phyloP scores from a whole-genome alignment of 768 basidiomycete species.

The Ephemerocybe angulata region DNA sequence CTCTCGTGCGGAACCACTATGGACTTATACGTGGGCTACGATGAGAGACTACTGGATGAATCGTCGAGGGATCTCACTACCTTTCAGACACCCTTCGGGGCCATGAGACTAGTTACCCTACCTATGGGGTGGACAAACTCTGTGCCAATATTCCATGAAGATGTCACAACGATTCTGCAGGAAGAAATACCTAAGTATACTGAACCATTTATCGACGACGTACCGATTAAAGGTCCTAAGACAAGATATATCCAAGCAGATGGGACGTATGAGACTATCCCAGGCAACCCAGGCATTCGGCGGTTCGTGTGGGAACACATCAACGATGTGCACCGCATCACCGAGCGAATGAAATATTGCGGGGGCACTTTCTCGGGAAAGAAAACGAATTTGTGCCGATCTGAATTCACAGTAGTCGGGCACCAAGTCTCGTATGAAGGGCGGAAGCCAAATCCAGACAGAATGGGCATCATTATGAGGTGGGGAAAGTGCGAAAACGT shows the following conservation, averaged over 20 bases:
- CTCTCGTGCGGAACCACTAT: no score
- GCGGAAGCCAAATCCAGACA: constrained; percentile 16
- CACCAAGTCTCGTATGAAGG: background rate
- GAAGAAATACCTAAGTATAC: constrained; percentile 32
- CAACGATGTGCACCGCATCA: no score
- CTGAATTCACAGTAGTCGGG: background rate
- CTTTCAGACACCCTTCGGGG: constrained; percentile 9
- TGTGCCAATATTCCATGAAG: no score
- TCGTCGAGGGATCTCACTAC: no score
- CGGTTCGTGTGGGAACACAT: no score
- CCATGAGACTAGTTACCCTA: constrained; percentile 7
- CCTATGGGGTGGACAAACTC: constrained; percentile 12
- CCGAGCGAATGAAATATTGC: no score
- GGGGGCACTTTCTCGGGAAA: no score
- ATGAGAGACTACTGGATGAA: no score
- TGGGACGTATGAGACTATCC: constrained; percentile 15
- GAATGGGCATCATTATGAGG: constrained; percentile 16
- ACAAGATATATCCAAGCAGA: constrained; percentile 28
- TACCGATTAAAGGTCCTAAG: no score
- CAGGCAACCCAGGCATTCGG: background rate
- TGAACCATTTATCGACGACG: constrained; percentile 32
- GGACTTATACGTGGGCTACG: no score
- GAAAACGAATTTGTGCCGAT: no score
- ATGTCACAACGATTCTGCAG: constrained; percentile 21
- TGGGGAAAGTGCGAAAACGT: constrained; percentile 22